A percentile compares a stretch with the other conserved stretches of the same genome.
Conservation (phyloP, 176 grass and related monocot species). For the Musa schizocarpa region DNA sequence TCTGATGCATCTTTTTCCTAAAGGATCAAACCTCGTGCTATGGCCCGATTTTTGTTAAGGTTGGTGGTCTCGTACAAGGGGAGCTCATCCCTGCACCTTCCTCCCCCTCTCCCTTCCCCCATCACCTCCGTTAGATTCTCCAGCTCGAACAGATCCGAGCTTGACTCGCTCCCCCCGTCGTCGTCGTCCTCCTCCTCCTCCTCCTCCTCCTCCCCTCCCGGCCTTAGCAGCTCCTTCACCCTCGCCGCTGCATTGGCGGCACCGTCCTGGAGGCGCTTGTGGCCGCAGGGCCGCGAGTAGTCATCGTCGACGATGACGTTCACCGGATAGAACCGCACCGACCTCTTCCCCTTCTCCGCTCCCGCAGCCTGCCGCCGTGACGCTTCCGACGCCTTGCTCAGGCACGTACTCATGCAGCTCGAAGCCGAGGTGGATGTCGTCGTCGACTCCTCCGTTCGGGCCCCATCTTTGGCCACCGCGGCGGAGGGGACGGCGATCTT, state of each 20-base stretch:
- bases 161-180: constrained; percentile 61
- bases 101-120: not conserved
- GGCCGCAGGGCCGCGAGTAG: constrained; percentile 3
- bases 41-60: constrained; percentile 33
- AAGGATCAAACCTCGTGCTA: constrained; percentile 9
- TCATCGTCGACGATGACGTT: constrained; percentile 21
- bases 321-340: constrained; percentile 57
- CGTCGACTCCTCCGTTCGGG: constrained; percentile 12
- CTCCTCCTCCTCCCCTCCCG: constrained; percentile 60
- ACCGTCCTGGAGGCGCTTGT: constrained; percentile 16
- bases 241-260: constrained; percentile 24
- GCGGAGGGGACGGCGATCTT: constrained; percentile 32
- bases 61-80: constrained; percentile 88
- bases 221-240: constrained; percentile 46
- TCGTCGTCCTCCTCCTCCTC: too few species aligned
- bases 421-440: constrained; percentile 60
- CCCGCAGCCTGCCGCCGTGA: constrained; percentile 31
- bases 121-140: constrained; percentile 29
- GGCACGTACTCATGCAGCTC: constrained; percentile 63
- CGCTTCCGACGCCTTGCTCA: constrained; percentile 80
- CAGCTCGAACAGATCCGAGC: constrained; percentile 92
- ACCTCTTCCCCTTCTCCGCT: constrained; percentile 24
- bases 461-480: constrained; percentile 34
- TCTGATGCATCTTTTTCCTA: too few species aligned
- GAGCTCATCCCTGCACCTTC: constrained; percentile 55